These are phyloP conservation scores for Talaromyces sp. DNA, from an alignment of 2,329 filamentous ascomycete genomes.

Conservation along the genomic window DNA sequence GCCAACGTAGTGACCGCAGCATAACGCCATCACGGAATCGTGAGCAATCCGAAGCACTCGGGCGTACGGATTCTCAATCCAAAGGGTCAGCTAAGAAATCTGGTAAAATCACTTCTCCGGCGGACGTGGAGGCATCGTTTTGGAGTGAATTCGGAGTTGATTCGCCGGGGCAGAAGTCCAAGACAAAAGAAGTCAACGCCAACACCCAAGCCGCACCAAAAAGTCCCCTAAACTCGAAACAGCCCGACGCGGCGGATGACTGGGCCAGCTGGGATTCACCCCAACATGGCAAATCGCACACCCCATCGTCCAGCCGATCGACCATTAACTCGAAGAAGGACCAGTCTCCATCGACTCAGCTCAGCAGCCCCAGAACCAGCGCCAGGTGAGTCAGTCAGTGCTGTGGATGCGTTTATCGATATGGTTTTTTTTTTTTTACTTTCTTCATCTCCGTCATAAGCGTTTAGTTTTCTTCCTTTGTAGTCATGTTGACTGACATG, in stretches of 20 bases:
- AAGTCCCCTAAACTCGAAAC: constrained; percentile 28
- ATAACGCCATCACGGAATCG: constrained; percentile 24
- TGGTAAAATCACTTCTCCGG: constrained; percentile 37
- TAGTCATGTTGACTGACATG: constrained; percentile 17
- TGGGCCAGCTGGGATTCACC: constrained; percentile 55
- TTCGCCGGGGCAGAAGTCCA: constrained; percentile 37
- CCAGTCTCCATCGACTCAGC: constrained; percentile 38
- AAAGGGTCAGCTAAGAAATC: constrained; percentile 24
- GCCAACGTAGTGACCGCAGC: constrained; percentile 25
- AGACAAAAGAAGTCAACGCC: constrained; percentile 18
- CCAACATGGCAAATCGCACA: constrained; percentile 29
- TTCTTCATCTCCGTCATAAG: background rate
- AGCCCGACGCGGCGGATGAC: constrained; percentile 43
- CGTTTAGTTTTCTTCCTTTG: background rate
- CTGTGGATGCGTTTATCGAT: background rate
- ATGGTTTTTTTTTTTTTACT: background rate
- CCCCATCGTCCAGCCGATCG: constrained; percentile 42
- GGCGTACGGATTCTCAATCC: constrained; percentile 24
- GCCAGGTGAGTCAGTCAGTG: constrained; percentile 37
- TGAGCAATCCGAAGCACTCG: constrained; percentile 23
- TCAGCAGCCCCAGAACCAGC: constrained; percentile 49
- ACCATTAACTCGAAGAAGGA: constrained; percentile 45
- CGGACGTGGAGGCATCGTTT: constrained; percentile 41
- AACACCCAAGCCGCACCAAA: constrained; percentile 30
- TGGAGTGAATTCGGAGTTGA: constrained; percentile 48